Base-by-base conservation (phyloP, 2,329 filamentous ascomycete genomes). In the Nemania sp. region DNA sequence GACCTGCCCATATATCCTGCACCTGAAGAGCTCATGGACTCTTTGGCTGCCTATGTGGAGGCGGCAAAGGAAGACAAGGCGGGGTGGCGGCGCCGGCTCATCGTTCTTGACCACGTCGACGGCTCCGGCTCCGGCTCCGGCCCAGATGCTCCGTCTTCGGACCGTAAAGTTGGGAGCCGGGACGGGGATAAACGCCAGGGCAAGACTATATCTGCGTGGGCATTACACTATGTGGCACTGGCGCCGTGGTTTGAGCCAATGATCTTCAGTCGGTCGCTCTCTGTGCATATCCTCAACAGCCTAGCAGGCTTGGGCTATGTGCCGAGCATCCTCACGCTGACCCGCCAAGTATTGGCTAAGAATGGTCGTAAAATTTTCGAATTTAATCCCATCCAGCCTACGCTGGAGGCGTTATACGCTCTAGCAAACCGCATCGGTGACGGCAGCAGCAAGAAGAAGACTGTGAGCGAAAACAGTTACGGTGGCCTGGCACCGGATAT, bases 251-350 rank as follows among this genome's bases (percentile, higher is more conserved):
- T 22, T 12, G 5, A 3, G 2, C 4, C 8, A 8, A 24, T 24
- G 7, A 43, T 39, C 7, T 44, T 7, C 56, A 45, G 40, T 41
- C 52, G 22, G 52, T 75, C 2, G 67, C 64, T 9, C 44, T 62
- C 64, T 9, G 45, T 62, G 5, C 67, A 73, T 51, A 72, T 77
- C 59, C 64, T 76, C 37, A 47, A 66, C 49, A 68, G 69, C 2
- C 68, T 70, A 8, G 64, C 66, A 7, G 42, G 53, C 15, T 55
- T 70, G 1, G 66, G 61, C 31, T 75, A 75, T 61, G 43, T 55
- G 28, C 73, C 74, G 6, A 70, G 72, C 14, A 67, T 70, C 5
- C 59, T 77, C 28, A 66, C 70, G 3, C 30, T 73, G 41, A 44
- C n/a, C 33, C 33, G 33, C 61, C 63, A 20, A n/a, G n/a, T n/a